Base-by-base conservation (phyloP, 805 yeast species). In the Teunomyces kruisii region DNA sequence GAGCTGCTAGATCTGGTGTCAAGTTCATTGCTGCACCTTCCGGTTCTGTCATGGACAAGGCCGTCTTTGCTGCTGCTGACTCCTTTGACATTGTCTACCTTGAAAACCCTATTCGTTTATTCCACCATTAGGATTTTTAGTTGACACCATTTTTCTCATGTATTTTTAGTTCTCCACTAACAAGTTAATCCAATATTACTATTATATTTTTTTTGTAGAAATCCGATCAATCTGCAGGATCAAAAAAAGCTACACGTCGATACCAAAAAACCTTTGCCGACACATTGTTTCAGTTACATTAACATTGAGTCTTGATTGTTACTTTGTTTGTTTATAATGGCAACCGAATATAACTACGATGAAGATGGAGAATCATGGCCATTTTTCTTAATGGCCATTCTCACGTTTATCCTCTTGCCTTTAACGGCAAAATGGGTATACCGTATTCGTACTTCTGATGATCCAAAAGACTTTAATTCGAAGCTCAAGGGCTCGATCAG, bases 11-110 rank as follows among this genome's bases (percentile, higher is more conserved):
- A 77, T 86, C 96, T 14, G 99, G 99, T 67, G 99, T 91, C 58
- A 89, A 88, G 70, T 94, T 76, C 74, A 79, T 94, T 64, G 95
- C 96, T 60, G 99, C 99, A 42, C 96, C 99, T 47, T 81, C 95
- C 41, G 99, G 99, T 47, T 89, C 97, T 15, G 97, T 94, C 51
- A 92, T 89, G 89, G 99, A 94, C 73, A 84, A 87, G 75, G 96
- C 91, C 46, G 99, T 94, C 37, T 83, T 92, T 53, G 89, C 83
- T 49, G 97, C 98, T 51, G 99, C 98, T 54, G 96, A 94, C 72
- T 81, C 96, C 40, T 81, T 83, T 62, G 86, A 81, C 60, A 76
- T 94, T 53, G 96, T 91, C 54, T 94, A 91, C 66, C 96, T 91
- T 54, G 98, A 94, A 75, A 94, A 92, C 76, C 94, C 96, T 65